Evolutionary conservation across 208 protist species (phyloP), one percentile per base, ranked within the genome.

Genomic region (Trypanosoma avium): DNA sequence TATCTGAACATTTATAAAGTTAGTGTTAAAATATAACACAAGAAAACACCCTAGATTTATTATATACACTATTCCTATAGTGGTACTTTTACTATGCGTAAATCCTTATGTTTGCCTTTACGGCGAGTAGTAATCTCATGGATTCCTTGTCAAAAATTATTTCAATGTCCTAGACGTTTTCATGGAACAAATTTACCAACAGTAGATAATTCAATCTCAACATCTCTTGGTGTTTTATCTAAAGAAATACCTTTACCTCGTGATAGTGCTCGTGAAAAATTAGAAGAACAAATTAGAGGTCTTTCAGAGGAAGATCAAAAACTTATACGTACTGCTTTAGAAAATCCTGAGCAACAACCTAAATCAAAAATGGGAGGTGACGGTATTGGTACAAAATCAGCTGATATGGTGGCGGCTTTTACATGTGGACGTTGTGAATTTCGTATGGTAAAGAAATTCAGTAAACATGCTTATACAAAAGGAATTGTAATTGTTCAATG

Each of bases 401-500:
- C 67, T 12, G 90, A 97, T 59, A 95, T 96, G 88, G 82, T 91
- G 46, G 82, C 86, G 21, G 85, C 88, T 3, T 96, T 96, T 74
- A 96, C 88, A 12, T 97, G 93, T 69, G 77, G 86, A 19, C 79
- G 62, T 22, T 97, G 93, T 62, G 82, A 96, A 8, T 78, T 79
- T 67, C 86, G 90, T 56, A 90, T 84, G 76, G 86, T 96, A 67
- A 97, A 97, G 79, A 76, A 75, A 36, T 97, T 97, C 73, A 92
- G 78, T 49, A 95, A 94, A 59, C 81, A 94, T 69, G 78, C 91
- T 17, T 97, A 97, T 74, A 88, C 86, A 19, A 93, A 95, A 27
- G 93, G 93, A 15, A 93, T 97, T 45, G 93, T 97, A 22, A 93
- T 97, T 65, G 82, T 96, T 50, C 70, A 95, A 67, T 97, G 93